Evolutionary conservation across 2,329 filamentous ascomycete genomes (phyloP).

Genomic region (Fusarium sp.): DNA sequence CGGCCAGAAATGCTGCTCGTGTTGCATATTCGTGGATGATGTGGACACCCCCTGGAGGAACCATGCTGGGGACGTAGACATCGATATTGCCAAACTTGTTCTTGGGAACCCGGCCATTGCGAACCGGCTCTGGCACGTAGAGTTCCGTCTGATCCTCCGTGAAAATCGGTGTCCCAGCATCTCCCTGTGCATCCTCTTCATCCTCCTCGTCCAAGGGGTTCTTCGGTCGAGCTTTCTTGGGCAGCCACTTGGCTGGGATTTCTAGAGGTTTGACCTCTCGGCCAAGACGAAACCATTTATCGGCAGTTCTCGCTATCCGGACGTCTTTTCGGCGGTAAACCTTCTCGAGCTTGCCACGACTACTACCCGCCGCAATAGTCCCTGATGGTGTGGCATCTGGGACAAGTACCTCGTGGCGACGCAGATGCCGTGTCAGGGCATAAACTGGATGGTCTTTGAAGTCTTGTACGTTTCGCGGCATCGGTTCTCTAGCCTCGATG

Average conservation of each 20-base stretch:
- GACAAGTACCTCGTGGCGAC: conserved; percentile 83
- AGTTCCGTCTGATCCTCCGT: conserved; percentile 74
- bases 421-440: conserved; percentile 86
- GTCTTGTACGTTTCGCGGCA: conserved; percentile 87
- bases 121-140: conserved; percentile 82
- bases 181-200: conserved; percentile 47
- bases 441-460: conserved; percentile 89
- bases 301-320: conserved; percentile 78
- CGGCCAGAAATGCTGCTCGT: conserved; percentile 79
- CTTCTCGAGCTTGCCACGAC: conserved; percentile 73
- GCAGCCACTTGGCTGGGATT: conserved; percentile 82
- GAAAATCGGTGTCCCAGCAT: conserved; percentile 68
- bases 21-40: conserved; percentile 71
- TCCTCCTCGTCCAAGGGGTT: conserved; percentile 42
- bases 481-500: conserved; percentile 79
- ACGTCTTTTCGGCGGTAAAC: conserved; percentile 89
- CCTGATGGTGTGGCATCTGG: conserved; percentile 78
- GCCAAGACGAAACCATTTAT: conserved; percentile 92
- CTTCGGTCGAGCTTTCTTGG: conserved; percentile 57
- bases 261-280: conserved; percentile 82
- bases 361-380: conserved; percentile 79
- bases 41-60: conserved; percentile 84
- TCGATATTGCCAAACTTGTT: conserved; percentile 97
- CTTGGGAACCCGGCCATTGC: conserved; percentile 82
- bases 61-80: conserved; percentile 91